Evolutionary conservation across 2,329 filamentous ascomycete species (phyloP).

Genomic region (Fusarium sp.): DNA sequence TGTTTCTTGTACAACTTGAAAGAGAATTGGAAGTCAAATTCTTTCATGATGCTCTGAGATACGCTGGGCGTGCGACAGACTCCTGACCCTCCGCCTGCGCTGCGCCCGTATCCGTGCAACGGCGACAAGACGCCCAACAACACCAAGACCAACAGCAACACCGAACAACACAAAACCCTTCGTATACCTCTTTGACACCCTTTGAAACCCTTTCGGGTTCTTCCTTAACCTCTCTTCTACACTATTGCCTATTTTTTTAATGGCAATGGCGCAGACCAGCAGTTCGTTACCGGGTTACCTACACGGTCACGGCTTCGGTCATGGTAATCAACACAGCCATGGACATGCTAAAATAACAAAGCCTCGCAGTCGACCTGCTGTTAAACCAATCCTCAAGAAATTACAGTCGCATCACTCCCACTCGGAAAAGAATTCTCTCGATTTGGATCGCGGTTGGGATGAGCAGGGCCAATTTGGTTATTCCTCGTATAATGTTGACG

Average conservation of each 20-base stretch:
- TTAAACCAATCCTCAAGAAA: constrained; percentile 74
- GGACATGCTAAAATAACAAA: constrained; percentile 56
- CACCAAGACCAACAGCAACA: constrained; percentile 25
- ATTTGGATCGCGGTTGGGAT: constrained; percentile 70
- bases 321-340: constrained; percentile 23
- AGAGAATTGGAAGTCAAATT: constrained; percentile 18
- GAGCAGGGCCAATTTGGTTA: constrained; percentile 59
- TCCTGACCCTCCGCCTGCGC: constrained; percentile 39
- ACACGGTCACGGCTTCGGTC: constrained; percentile 39
- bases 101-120: constrained; percentile 47
- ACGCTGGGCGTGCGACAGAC: constrained; percentile 46
- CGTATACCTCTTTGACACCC: constrained; percentile 14
- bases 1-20: constrained; percentile 37
- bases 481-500: constrained; percentile 47
- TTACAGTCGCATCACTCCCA: constrained; percentile 60
- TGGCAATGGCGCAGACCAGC: constrained; percentile 46
- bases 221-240: constrained; percentile 6
- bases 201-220: background rate
- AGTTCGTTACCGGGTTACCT: constrained; percentile 41
- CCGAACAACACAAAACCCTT: constrained; percentile 31
- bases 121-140: constrained; percentile 31
- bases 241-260: constrained; percentile 14
- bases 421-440: constrained; percentile 73
- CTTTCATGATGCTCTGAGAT: constrained; percentile 48
- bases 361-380: constrained; percentile 60